Percentiles rank a stretch among this genome's conserved stretches.
Conservation (phyloP, 345 rosid genomes). For the Psidium guajava region DNA sequence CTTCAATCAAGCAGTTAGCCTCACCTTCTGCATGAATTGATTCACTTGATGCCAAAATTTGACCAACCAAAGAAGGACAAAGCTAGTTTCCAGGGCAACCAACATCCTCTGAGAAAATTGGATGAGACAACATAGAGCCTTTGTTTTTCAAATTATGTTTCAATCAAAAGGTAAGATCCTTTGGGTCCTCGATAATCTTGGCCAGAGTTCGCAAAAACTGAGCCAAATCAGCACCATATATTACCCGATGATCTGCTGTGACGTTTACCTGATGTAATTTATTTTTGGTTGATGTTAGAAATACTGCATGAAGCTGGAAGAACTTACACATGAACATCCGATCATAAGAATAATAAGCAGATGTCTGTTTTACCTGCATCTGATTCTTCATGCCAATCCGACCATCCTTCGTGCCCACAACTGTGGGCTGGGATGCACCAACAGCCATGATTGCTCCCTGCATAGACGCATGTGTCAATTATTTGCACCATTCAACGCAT, state of each 20-base stretch:
- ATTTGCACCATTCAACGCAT: not conserved
- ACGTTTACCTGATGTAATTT: conserved; percentile 54
- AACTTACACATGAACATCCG: not conserved
- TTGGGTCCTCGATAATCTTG: conserved; percentile 75
- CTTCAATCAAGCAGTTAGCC: not conserved
- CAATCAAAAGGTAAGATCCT: conserved; percentile 66
- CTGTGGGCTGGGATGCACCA: conserved; percentile 81
- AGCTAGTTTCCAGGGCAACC: not conserved
- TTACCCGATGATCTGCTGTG: conserved; percentile 90
- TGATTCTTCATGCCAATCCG: conserved; percentile 87
- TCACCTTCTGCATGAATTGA: not conserved
- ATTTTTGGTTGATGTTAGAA: not conserved
- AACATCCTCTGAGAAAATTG: conserved; percentile 1
- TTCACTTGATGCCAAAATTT: not conserved
- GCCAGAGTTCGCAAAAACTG: conserved; percentile 87
- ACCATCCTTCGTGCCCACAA: conserved; percentile 76
- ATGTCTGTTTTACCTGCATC: conserved; percentile 63
- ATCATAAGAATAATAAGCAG: not conserved
- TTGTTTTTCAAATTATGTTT: not conserved
- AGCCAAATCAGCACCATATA: conserved; percentile 93
- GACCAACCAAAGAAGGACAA: not conserved
- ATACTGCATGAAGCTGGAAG: not conserved
- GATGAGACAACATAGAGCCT: not conserved
- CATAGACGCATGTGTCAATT: not conserved
- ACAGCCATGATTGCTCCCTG: conserved; percentile 99